Evolutionary conservation across 2,329 filamentous ascomycete genomes (phyloP), one percentile per base, ranked within the genome.

Genomic region (Botryosphaeria dothidea): DNA sequence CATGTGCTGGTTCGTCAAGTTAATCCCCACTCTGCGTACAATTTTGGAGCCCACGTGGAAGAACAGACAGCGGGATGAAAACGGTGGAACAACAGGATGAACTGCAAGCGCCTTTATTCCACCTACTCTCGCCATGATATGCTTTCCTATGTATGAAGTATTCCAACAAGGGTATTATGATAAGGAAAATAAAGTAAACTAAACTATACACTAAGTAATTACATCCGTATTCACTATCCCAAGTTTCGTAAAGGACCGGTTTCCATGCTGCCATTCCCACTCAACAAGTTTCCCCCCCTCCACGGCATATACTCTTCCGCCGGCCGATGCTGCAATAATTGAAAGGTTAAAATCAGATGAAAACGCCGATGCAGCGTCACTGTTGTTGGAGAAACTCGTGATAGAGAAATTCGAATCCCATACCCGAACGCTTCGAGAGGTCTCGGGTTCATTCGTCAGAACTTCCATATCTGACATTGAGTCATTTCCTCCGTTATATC

Each of bases 191-290:
- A 1, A 34, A 34, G 13, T 34, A 51, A 51, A 51, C 4, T 13
- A 51, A 17, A 23, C 48, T 51, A 23, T n/a, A 25, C 15, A 51
- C 25, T 31, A 51, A 8, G 25, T 31, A 29, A n/a, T 31, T 15
- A 51, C 31, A 9, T 51, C 48, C 48, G 48, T 51, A 31, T 51
- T 23, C 48, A 51, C 48, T 11, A 25, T 51, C 48, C 48, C 25
- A 51, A 51, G 15, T 31, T 15, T 51, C 19, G 25, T n/a, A 19
- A 51, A 51, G 17, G 48, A 29, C 48, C 27, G 48, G n/a, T 29
- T 51, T 4, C n/a, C 48, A 51, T 51, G 48, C 48, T 51, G 25
- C 48, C 48, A 51, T 31, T 51, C 48, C 48, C 48, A 51, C 48
- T 51, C 48, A 19, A 51, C 25, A 7, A 51, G 4, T 6, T 31